Conservation (phyloP, 768 basidiomycete genomes). For the Boletus pseudo-olivaceus region DNA sequence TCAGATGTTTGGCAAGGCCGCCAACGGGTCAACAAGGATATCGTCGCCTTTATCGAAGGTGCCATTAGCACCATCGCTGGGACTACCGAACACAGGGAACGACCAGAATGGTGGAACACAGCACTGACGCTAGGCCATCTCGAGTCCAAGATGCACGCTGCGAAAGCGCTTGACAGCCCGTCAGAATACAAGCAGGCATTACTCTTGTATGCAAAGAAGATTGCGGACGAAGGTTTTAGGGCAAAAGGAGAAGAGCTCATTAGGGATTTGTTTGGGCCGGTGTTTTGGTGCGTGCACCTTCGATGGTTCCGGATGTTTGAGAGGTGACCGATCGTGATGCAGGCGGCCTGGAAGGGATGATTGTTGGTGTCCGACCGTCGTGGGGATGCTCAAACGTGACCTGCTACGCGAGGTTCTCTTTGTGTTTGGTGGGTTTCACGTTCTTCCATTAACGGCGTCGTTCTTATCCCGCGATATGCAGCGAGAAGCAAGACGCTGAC, state of each 20-base stretch:
- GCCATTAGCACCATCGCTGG: constrained; percentile 46
- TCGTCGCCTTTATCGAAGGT: constrained; percentile 52
- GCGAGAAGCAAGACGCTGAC: constrained; percentile 73
- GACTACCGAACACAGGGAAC: constrained; percentile 39
- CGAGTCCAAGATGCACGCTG: constrained; percentile 76
- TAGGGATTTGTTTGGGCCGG: constrained; percentile 84
- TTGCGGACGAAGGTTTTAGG: constrained; percentile 87
- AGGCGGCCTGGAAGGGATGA: constrained; percentile 68
- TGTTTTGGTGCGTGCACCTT: constrained; percentile 69
- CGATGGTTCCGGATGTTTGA: background rate
- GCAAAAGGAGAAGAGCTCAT: constrained; percentile 90
- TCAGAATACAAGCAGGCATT: constrained; percentile 79
- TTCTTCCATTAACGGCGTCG: background rate
- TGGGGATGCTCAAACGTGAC: constrained; percentile 77
- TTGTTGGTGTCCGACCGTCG: constrained; percentile 62
- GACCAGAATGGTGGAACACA: constrained; percentile 77
- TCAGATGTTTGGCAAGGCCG: constrained; percentile 82
- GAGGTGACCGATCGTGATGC: background rate
- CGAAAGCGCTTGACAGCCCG: constrained; percentile 74
- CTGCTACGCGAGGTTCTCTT: constrained; percentile 75
- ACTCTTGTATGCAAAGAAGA: constrained; percentile 71
- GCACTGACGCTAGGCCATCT: constrained; percentile 87
- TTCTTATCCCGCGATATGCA: constrained; percentile 28
- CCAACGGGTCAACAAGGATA: constrained; percentile 51
- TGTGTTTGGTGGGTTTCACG: constrained; percentile 63